These are phyloP conservation scores for Syzygium oleosum DNA, from an alignment of 345 rosid species.

Conservation along the genomic window DNA sequence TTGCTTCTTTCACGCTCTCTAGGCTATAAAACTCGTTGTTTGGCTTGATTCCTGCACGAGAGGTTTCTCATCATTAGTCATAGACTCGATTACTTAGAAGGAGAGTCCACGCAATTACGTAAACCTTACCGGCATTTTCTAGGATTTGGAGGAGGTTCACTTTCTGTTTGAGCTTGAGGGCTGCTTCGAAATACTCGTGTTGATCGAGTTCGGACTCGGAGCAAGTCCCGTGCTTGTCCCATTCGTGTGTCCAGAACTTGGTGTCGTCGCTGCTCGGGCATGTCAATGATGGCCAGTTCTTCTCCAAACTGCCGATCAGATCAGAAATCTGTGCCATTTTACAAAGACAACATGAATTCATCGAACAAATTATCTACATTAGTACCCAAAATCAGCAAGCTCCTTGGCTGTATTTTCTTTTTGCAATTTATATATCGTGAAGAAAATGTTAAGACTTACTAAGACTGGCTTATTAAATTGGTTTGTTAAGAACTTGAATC, in stretches of 20 bases:
- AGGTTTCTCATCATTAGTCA: background rate
- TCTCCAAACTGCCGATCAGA: constrained; percentile 27
- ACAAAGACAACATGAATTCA: background rate
- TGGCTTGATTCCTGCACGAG: constrained; percentile 44
- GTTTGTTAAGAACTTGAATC: background rate
- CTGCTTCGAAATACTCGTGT: constrained; percentile 54
- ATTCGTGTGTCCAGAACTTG: constrained; percentile 76
- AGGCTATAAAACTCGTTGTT: constrained; percentile 44
- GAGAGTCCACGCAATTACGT: no score
- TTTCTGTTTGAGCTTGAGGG: constrained; percentile 41
- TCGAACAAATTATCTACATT: background rate
- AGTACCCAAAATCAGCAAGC: background rate
- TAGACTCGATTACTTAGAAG: background rate
- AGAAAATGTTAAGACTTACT: background rate
- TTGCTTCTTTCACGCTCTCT: constrained; percentile 29
- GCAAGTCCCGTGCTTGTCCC: constrained; percentile 86
- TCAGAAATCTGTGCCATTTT: constrained; percentile 39
- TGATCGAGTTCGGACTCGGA: constrained; percentile 61
- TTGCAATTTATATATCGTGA: background rate
- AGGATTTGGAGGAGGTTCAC: constrained; percentile 51
- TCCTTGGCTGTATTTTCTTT: background rate
- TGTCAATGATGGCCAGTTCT: constrained; percentile 62
- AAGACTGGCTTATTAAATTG: background rate
- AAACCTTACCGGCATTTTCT: constrained; percentile 23
- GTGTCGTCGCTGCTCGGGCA: constrained; percentile 64